Percentiles rank a stretch among this genome's conserved stretches.
phyloP scores from a whole-genome alignment of 2,329 filamentous ascomycete species.

The Orbilia quercus region DNA sequence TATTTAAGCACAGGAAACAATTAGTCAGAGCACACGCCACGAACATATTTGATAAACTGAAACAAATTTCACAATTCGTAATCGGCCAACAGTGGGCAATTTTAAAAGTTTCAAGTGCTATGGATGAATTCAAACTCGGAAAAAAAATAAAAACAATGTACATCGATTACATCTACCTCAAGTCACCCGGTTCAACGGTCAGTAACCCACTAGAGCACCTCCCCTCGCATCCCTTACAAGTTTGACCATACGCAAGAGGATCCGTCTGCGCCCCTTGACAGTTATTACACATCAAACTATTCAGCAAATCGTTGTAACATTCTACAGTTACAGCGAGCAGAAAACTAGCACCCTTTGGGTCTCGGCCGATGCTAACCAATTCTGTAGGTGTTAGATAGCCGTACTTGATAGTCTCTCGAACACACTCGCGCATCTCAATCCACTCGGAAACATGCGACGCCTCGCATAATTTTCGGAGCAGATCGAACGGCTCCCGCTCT shows the following conservation, averaged over 20 bases:
- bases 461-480: background rate
- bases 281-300: background rate
- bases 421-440: slow-evolving; percentile 1
- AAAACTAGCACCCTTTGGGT: background rate
- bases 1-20: too few relatives aligned
- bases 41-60: too few relatives aligned
- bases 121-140: too few relatives aligned
- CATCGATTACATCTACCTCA: background rate
- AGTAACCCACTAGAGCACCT: background rate
- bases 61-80: too few relatives aligned
- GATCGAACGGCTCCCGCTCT: background rate
- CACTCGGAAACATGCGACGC: background rate
- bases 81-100: too few relatives aligned
- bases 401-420: background rate
- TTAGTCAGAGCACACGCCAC: too few relatives aligned
- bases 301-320: slow-evolving; percentile 5
- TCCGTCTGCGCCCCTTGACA: background rate
- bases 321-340: slow-evolving; percentile 4
- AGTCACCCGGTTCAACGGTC: background rate
- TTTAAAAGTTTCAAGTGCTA: too few relatives aligned
- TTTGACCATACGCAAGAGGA: background rate
- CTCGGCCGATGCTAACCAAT: background rate
- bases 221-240: background rate
- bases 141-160: too few relatives aligned
- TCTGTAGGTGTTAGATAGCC: background rate